Conservation (phyloP, 1,284 basidiomycete species). For the Malassezia slooffiae region DNA sequence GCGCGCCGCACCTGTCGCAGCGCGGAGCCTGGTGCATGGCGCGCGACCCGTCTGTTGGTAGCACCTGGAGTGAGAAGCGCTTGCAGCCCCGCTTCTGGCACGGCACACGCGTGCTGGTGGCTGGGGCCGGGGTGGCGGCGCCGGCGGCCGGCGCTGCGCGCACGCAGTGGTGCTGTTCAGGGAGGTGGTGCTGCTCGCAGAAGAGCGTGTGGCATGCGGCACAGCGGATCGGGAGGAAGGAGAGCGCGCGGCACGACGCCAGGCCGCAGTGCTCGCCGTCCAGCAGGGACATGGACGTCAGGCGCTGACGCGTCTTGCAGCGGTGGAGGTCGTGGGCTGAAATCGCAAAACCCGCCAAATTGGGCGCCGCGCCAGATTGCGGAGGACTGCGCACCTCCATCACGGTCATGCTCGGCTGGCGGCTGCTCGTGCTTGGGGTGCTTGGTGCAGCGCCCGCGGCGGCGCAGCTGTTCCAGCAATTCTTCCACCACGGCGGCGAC, state of each 20-base stretch:
- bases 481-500: slow-evolving; percentile 5
- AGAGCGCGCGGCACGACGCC: not conserved
- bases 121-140: too few species aligned
- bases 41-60: not conserved
- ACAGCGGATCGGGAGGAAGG: slow-evolving; percentile 10
- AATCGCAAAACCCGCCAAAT: not conserved
- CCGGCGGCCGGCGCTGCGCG: too few species aligned
- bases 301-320: too few species aligned
- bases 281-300: slow-evolving; percentile 14
- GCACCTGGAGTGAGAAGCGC: slow-evolving; percentile 3
- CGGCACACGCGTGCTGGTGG: not conserved
- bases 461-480: slow-evolving; percentile 12
- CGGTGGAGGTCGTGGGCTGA: not conserved
- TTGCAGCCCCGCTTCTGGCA: slow-evolving; percentile 5
- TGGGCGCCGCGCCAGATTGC: not conserved
- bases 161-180: not conserved
- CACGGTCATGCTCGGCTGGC: not conserved
- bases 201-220: not conserved
- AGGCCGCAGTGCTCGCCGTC: slow-evolving; percentile 10
- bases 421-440: not conserved
- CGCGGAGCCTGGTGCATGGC: slow-evolving; percentile 6
- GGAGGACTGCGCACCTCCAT: not conserved
- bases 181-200: slow-evolving; percentile 6
- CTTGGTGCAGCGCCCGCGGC: not conserved
- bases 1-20: slow-evolving; percentile 9